A percentile compares a stretch with the other conserved stretches of the same genome.
phyloP scores from a whole-genome alignment of 768 basidiomycete genomes.

The Lactifluus volemus region DNA sequence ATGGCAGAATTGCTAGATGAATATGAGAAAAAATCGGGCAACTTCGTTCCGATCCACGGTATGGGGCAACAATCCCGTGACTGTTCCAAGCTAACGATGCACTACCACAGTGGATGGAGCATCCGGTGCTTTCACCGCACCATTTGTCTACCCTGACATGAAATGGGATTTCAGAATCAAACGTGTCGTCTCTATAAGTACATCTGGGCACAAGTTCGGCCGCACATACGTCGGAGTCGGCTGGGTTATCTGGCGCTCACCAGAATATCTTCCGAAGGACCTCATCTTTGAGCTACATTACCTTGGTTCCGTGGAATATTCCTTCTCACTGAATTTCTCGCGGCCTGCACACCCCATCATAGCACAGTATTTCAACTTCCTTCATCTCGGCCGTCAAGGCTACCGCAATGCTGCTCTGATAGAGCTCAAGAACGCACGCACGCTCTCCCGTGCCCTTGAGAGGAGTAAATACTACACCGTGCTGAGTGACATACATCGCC shows the following conservation, averaged over 20 bases:
- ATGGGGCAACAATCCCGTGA: not conserved
- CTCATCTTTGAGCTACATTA: constrained; percentile 57
- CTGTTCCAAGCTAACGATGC: not conserved
- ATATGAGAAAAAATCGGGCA: constrained; percentile 41
- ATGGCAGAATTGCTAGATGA: constrained; percentile 66
- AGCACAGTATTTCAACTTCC: constrained; percentile 54
- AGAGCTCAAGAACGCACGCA: constrained; percentile 52
- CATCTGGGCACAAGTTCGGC: constrained; percentile 54
- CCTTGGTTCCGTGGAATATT: constrained; percentile 58
- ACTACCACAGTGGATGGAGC: constrained; percentile 42
- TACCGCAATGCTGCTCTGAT: constrained; percentile 39
- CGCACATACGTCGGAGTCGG: constrained; percentile 51
- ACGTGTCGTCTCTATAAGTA: constrained; percentile 51
- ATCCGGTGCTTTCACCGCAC: constrained; percentile 55
- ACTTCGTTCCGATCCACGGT: constrained; percentile 37
- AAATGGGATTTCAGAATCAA: constrained; percentile 54
- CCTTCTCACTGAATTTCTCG: constrained; percentile 57
- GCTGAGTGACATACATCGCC: constrained; percentile 47
- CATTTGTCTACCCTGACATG: constrained; percentile 46
- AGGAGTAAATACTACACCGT: constrained; percentile 43
- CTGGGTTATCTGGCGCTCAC: constrained; percentile 55
- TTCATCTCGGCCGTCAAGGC: constrained; percentile 52
- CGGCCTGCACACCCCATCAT: constrained; percentile 54
- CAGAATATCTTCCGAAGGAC: constrained; percentile 53
- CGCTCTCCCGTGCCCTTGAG: constrained; percentile 57